Percentiles rank a stretch among this genome's conserved stretches.
Evolutionary conservation across 805 yeast species (phyloP).

Genomic region (Ogataea nonfermentans): DNA sequence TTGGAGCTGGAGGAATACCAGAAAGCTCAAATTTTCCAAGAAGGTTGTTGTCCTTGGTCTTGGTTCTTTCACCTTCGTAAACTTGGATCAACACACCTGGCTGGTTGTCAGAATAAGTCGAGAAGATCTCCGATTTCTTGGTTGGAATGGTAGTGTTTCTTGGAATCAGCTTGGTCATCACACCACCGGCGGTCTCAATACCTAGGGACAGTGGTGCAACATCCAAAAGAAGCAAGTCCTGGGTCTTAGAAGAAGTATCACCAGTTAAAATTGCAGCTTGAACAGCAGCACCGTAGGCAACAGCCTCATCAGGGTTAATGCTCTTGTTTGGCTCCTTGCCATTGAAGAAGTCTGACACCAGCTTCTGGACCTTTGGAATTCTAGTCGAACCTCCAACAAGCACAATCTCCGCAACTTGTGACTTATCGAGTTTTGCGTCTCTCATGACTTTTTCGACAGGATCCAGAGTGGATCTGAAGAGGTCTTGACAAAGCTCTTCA

Average conservation of each 20-base stretch:
- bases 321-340: conserved; percentile 97
- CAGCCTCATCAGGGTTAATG: conserved; percentile 98
- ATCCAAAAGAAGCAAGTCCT: conserved; percentile 90
- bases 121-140: conserved; percentile 68
- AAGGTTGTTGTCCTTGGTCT: conserved; percentile 73
- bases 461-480: conserved; percentile 90
- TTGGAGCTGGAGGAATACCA: conserved; percentile 73
- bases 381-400: conserved; percentile 98
- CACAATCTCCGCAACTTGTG: conserved; percentile 88
- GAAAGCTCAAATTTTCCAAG: conserved; percentile 72
- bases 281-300: conserved; percentile 98
- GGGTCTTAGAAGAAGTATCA: conserved; percentile 94
- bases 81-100: conserved; percentile 80
- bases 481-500: conserved; percentile 92
- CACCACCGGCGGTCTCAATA: conserved; percentile 82
- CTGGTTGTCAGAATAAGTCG: conserved; percentile 83
- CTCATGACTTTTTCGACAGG: conserved; percentile 94
- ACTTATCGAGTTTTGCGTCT: conserved; percentile 88
- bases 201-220: conserved; percentile 91
- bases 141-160: conserved; percentile 78
- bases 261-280: conserved; percentile 97
- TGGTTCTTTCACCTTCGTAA: conserved; percentile 77
- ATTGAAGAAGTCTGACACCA: conserved; percentile 93
- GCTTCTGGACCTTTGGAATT: conserved; percentile 95
- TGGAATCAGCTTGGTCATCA: conserved; percentile 74